These are phyloP conservation scores for Amniculicola lignicola DNA, from an alignment of 495 filamentous ascomycete genomes.

Conservation along the genomic window DNA sequence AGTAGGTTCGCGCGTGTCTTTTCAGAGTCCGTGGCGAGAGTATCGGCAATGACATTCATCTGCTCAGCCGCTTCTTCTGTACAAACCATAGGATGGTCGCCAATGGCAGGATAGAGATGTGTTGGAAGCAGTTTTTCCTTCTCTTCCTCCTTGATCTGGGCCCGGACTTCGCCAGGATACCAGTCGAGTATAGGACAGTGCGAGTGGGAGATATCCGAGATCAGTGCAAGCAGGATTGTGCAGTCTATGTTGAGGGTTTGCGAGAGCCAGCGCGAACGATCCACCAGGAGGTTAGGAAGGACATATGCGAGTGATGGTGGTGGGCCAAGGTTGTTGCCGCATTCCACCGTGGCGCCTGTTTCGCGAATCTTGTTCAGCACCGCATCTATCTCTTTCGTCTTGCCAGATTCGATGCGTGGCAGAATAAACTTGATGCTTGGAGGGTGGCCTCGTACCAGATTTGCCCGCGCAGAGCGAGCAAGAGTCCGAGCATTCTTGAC, in stretches of 20 bases:
- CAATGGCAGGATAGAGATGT: slow-evolving; percentile 63
- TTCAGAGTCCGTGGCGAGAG: slow-evolving; percentile 64
- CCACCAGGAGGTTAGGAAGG: slow-evolving; percentile 50
- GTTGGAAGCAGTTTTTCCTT: slow-evolving; percentile 57
- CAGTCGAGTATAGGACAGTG: slow-evolving; percentile 45
- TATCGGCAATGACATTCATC: slow-evolving; percentile 65
- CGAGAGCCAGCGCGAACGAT: slow-evolving; percentile 56
- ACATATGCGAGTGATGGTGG: slow-evolving; percentile 35
- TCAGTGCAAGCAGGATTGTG: slow-evolving; percentile 66
- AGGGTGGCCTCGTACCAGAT: slow-evolving; percentile 55
- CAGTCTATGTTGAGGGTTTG: slow-evolving; percentile 67
- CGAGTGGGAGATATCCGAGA: slow-evolving; percentile 67
- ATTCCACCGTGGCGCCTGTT: slow-evolving; percentile 54
- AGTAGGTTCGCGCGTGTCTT: slow-evolving; percentile 55
- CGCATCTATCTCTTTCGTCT: slow-evolving; percentile 53
- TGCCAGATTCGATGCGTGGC: slow-evolving; percentile 53
- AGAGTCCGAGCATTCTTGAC: slow-evolving; percentile 57
- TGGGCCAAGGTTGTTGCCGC: slow-evolving; percentile 27
- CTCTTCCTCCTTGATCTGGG: slow-evolving; percentile 65
- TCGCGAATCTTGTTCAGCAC: slow-evolving; percentile 56
- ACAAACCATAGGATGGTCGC: slow-evolving; percentile 53
- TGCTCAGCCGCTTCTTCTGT: slow-evolving; percentile 59
- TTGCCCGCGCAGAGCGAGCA: slow-evolving; percentile 51
- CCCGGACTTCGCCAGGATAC: slow-evolving; percentile 55
- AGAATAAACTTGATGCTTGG: slow-evolving; percentile 55